A percentile compares a stretch with the other conserved stretches of the same genome.
Conservation (phyloP, 352 stramenopile genomes). For the Globisporangium rhizosaccharum region DNA sequence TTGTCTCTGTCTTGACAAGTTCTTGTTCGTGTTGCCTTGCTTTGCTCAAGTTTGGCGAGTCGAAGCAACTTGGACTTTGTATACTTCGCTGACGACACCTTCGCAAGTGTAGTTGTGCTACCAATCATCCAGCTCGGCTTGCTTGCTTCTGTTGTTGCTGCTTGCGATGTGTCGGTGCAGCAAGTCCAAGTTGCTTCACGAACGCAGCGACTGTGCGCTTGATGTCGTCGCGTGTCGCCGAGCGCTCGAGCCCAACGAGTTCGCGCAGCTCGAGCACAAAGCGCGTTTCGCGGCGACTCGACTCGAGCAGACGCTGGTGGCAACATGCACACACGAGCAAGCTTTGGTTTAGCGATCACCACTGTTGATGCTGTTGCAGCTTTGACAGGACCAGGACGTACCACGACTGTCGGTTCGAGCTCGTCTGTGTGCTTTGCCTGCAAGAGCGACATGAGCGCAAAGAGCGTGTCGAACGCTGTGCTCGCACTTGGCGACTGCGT, state of each 20-base stretch:
- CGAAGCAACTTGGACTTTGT: no score
- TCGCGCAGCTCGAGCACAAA: slow-evolving; percentile 11
- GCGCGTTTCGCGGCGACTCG: slow-evolving; percentile 3
- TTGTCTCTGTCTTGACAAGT: background rate
- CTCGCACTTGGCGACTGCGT: background rate
- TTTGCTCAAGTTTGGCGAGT: background rate
- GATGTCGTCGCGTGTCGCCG: background rate
- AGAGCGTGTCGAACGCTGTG: slow-evolving; percentile 5
- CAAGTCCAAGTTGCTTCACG: slow-evolving; percentile 1
- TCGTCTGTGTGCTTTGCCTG: slow-evolving; percentile 4
- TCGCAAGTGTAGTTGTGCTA: no score
- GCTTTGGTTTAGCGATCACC: no score
- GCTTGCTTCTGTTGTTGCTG: background rate
- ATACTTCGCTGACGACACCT: no score
- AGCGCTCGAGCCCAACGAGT: slow-evolving; percentile 7
- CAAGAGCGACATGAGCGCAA: slow-evolving; percentile 15
- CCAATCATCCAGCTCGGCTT: no score
- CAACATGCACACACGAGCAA: background rate
- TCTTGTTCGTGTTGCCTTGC: background rate
- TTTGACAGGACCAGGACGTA: background rate
- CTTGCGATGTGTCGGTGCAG: background rate
- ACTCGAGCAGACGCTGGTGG: slow-evolving; percentile 8
- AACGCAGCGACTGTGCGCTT: background rate
- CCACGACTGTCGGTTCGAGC: slow-evolving; percentile 8
- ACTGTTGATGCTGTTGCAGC: no score